Evolutionary conservation across 805 yeast species (phyloP), one percentile per base, ranked within the genome.

Genomic region (Ogataea haglerorum): DNA sequence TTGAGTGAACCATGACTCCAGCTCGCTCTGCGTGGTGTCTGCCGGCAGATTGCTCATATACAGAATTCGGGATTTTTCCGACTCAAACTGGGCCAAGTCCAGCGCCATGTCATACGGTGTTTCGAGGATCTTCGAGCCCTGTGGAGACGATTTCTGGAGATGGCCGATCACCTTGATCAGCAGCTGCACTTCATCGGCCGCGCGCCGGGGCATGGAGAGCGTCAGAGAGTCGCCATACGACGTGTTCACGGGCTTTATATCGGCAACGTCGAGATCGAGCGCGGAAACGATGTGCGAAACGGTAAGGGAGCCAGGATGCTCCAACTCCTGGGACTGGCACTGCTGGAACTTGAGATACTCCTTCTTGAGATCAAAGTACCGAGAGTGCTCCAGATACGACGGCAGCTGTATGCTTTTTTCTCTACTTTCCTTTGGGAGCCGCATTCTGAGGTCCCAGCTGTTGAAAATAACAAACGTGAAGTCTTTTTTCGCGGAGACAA

Each of bases 1-100:
- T 57, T 85, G 93, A 4, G 88, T 79, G 59, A 88, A 89, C 96
- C 96, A 90, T 23, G 83, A 72, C 65, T 89, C 96, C 34, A 89
- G 69, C 63, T 90, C 96, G 37, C 88, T 74, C 62, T 90, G 96
- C 1, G 96, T 90, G 5, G 91, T 85, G 54, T 89, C 96, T 18
- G 70, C 69, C 2, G 96, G 90, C 48, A 90, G 65, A 60, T 87
- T 88, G n/a, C 84, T 72, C 62, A 89, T 67, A 59, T 80, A 86
- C 38, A 89, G 60, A n/a, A 87, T 85, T 53, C 80, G 81, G 3
- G 95, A 85, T 42, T 82, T 70, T 59, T 88, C 96, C 12, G 72
- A 64, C 27, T 76, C 58, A 54, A 89, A 89, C 6, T 77, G 76
- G 33, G 74, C 69, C 34, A 82, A 73, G 54, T 89, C 96, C 30